A percentile compares a stretch with the other conserved stretches of the same genome.
Conservation (phyloP, 257 asterid genomes). For the Plectranthus barbatus region DNA sequence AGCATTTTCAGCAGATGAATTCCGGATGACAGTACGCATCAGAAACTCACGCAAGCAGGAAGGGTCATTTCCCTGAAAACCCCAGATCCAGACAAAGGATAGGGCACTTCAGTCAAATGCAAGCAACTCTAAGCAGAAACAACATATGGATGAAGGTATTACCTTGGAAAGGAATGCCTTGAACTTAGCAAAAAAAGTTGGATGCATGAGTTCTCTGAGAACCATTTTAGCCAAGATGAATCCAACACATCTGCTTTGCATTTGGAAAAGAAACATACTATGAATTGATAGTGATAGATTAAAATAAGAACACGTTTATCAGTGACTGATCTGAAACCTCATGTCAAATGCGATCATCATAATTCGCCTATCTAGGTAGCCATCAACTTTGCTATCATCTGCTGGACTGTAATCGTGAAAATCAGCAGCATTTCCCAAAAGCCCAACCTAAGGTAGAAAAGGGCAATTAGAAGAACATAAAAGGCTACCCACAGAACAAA, state of each 20-base stretch:
- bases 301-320: conserved; percentile 6
- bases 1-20: conserved; percentile 45
- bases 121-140: neutral
- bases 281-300: conserved; percentile 7
- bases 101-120: conserved; percentile 8
- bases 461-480: conserved; percentile 6
- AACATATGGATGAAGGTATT: neutral
- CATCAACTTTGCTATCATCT: conserved; percentile 36
- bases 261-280: neutral
- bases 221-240: conserved; percentile 96
- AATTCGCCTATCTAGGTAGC: conserved; percentile 49
- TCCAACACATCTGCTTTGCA: conserved; percentile 64
- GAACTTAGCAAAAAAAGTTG: conserved; percentile 63
- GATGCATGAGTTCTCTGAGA: conserved; percentile 91
- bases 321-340: conserved; percentile 45
- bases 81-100: neutral
- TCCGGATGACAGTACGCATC: conserved; percentile 42
- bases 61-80: conserved; percentile 72
- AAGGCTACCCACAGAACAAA: neutral
- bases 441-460: conserved; percentile 60
- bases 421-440: conserved; percentile 89
- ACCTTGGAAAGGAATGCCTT: conserved; percentile 91
- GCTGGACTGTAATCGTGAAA: conserved; percentile 47
- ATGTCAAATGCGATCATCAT: conserved; percentile 97
- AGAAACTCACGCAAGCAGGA: conserved; percentile 94